phyloP scores from a whole-genome alignment of 176 grass and related monocot genomes.

The Dactylis glomerata region DNA sequence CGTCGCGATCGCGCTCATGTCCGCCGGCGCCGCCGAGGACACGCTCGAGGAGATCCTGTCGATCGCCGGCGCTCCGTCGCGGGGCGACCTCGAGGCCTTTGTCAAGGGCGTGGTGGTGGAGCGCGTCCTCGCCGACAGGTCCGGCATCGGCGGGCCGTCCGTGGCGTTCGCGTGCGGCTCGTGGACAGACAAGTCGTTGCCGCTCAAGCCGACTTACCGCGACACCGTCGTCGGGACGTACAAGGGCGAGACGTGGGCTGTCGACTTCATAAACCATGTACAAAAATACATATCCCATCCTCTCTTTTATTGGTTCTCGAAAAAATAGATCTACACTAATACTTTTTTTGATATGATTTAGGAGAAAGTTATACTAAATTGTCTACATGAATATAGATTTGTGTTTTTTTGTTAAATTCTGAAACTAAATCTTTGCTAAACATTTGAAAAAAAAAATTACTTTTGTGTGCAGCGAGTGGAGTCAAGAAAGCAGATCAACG shows the following conservation, averaged over 20 bases:
- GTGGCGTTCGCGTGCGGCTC: not conserved
- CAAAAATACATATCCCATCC: too few relatives aligned
- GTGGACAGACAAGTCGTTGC: not conserved
- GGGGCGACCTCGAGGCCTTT: not conserved
- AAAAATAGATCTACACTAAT: too few relatives aligned
- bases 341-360: too few relatives aligned
- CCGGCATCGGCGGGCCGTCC: not conserved
- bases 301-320: too few relatives aligned
- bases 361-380: too few relatives aligned
- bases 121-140: not conserved
- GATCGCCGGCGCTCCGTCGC: not conserved
- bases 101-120: not conserved
- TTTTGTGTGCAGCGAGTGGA: not conserved
- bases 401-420: too few relatives aligned
- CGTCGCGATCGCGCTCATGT: conserved; percentile 2
- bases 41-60: not conserved
- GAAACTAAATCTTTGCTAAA: too few relatives aligned
- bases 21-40: not conserved
- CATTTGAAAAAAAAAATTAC: too few relatives aligned
- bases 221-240: not conserved
- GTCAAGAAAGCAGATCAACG: conserved; percentile 18
- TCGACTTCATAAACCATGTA: too few relatives aligned
- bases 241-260: not conserved
- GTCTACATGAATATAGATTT: too few relatives aligned
- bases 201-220: not conserved